A percentile compares a stretch with the other conserved stretches of the same genome.
phyloP scores from a whole-genome alignment of 345 rosid genomes.

The Excoecaria cochinchinensis region DNA sequence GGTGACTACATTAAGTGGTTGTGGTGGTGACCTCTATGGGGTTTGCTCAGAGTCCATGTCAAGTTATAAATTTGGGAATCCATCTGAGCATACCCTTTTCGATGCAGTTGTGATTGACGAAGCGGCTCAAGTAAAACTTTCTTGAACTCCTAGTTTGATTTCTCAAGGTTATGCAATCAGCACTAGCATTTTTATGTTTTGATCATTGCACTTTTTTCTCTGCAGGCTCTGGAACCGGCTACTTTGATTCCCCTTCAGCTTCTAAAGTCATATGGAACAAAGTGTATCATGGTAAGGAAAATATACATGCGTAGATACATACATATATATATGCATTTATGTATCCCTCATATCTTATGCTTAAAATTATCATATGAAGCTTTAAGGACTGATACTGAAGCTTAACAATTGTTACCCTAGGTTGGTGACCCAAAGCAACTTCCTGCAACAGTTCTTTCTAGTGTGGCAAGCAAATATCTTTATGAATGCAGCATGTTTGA shows the following conservation, averaged over 20 bases:
- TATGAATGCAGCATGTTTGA: constrained; percentile 99
- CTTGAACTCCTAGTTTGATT: constrained; percentile 23
- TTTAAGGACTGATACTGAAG: constrained; percentile 14
- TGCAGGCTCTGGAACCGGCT: constrained; percentile 98
- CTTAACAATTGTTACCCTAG: constrained; percentile 34
- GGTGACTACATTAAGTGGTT: constrained; percentile 90
- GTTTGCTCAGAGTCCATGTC: constrained; percentile 87
- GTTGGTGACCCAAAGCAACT: constrained; percentile 99
- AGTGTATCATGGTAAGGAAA: constrained; percentile 77
- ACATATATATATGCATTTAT: too few species aligned
- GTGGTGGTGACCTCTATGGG: constrained; percentile 93
- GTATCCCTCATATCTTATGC: neutral
- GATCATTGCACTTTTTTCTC: constrained; percentile 23
- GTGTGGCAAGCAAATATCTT: constrained; percentile 79
- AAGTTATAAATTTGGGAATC: constrained; percentile 61
- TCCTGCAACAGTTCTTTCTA: constrained; percentile 96
- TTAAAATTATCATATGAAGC: neutral
- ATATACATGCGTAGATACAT: neutral
- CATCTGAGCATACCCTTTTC: constrained; percentile 76
- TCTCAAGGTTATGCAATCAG: constrained; percentile 20
- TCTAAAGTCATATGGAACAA: constrained; percentile 79
- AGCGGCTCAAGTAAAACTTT: constrained; percentile 81
- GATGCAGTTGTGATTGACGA: constrained; percentile 96
- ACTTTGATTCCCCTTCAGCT: constrained; percentile 94
- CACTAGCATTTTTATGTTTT: constrained; percentile 9